Conservation (phyloP, 2,329 filamentous ascomycete genomes). For the Microcyclospora tardicrescens region DNA sequence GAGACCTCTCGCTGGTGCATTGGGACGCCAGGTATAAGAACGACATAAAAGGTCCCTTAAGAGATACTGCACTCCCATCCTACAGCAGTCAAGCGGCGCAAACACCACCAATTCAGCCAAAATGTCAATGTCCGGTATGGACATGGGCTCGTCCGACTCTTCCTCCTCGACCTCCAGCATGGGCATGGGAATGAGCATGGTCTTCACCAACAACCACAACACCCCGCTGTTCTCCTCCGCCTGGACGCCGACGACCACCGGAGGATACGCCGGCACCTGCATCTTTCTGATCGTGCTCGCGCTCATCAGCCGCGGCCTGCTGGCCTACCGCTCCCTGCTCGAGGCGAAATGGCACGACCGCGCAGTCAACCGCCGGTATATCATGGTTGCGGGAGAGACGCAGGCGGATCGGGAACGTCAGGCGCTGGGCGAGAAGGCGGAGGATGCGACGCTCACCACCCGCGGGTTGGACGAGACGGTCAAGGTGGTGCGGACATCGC, state of each 20-base stretch:
- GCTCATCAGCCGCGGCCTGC: conserved; percentile 53
- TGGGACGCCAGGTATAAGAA: too few relatives aligned
- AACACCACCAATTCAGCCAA: too few relatives aligned
- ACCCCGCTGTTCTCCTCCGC: conserved; percentile 53
- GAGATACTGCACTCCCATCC: too few relatives aligned
- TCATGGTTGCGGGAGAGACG: conserved; percentile 52
- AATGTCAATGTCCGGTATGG: conserved; percentile 2
- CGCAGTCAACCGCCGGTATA: conserved; percentile 63
- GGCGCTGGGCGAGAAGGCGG: conserved; percentile 35
- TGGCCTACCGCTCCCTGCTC: conserved; percentile 53
- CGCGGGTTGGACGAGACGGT: conserved; percentile 75
- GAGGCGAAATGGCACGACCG: conserved; percentile 56
- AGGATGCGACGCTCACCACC: conserved; percentile 53
- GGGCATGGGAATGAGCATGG: conserved; percentile 38
- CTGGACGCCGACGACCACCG: conserved; percentile 62
- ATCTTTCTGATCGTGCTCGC: conserved; percentile 77
- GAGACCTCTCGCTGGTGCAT: too few relatives aligned
- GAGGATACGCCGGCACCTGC: conserved; percentile 75
- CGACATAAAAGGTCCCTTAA: too few relatives aligned
- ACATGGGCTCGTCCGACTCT: conserved; percentile 3
- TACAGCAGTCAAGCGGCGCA: too few relatives aligned
- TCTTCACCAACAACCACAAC: conserved; percentile 50
- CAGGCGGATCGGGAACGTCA: conserved; percentile 35
- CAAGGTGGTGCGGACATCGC: conserved; percentile 49
- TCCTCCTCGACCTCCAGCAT: conserved; percentile 3